Conservation (phyloP, 2,329 filamentous ascomycete genomes). For the Dothistroma pini region DNA sequence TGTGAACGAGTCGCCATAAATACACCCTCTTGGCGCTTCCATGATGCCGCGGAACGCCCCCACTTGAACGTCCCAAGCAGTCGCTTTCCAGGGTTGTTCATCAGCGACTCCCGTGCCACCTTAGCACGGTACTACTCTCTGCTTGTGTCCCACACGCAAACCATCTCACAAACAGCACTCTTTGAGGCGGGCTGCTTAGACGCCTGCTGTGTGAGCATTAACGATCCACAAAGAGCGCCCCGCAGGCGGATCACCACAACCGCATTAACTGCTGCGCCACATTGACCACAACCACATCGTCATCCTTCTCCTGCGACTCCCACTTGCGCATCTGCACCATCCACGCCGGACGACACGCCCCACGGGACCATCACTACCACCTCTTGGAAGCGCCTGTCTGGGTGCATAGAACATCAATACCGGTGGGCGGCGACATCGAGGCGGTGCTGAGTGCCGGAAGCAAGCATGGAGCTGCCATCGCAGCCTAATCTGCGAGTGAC, state of each 20-base stretch:
- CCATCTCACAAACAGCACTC: not conserved
- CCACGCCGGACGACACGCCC: not conserved
- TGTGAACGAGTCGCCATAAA: not conserved
- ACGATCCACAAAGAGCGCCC: not conserved
- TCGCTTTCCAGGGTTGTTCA: not conserved
- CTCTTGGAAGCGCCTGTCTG: not conserved
- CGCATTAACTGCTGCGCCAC: constrained; percentile 5
- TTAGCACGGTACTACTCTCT: not conserved
- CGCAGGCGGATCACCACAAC: not conserved
- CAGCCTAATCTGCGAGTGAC: constrained; percentile 85
- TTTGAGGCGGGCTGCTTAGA: not conserved
- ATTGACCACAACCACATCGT: constrained; percentile 2
- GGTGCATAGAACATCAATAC: constrained; percentile 13
- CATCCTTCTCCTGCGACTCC: not conserved
- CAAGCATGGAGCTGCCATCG: constrained; percentile 46
- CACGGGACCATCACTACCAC: not conserved
- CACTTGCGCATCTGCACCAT: not conserved
- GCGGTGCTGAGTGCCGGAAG: constrained; percentile 6
- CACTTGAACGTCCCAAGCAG: not conserved
- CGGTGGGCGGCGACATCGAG: constrained; percentile 9
- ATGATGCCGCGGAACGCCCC: not conserved
- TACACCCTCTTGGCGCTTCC: not conserved
- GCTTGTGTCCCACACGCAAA: not conserved
- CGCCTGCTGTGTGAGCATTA: constrained; percentile 3
- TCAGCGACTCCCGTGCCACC: not conserved